Conservation (phyloP, 371 early-diverging fungal species). For the Mucor racemosus region DNA sequence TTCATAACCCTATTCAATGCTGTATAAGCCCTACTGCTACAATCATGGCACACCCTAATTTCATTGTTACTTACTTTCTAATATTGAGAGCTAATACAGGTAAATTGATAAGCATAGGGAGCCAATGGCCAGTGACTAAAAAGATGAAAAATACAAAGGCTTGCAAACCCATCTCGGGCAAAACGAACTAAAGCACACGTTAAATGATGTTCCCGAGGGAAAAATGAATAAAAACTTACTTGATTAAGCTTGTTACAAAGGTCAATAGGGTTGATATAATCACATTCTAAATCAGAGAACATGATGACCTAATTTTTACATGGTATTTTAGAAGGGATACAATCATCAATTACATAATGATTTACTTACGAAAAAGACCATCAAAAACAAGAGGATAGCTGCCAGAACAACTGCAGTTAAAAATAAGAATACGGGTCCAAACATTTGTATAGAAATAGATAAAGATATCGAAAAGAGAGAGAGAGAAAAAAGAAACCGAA, state of each 20-base stretch:
- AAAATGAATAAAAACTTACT: constrained; percentile 51
- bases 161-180: constrained; percentile 88
- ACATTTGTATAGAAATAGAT: constrained; percentile 29
- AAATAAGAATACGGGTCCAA: constrained; percentile 78
- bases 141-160: constrained; percentile 75
- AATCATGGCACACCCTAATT: neutral
- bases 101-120: constrained; percentile 80
- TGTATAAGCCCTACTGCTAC: neutral
- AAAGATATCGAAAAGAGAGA: constrained; percentile 10
- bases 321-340: neutral
- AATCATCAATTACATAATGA: no score
- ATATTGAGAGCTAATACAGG: constrained; percentile 82
- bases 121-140: constrained; percentile 82
- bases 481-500: constrained; percentile 6
- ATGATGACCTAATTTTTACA: constrained; percentile 71
- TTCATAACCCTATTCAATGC: constrained; percentile 60
- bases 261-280: constrained; percentile 97
- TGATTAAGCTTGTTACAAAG: constrained; percentile 91
- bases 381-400: constrained; percentile 87
- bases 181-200: constrained; percentile 70
- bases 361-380: constrained; percentile 44
- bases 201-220: neutral
- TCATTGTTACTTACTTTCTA: constrained; percentile 65
- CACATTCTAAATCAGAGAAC: constrained; percentile 92
- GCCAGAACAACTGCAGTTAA: constrained; percentile 89